phyloP scores from a whole-genome alignment of 192 early-diverging fungal species.

The Coemansia sp. region DNA sequence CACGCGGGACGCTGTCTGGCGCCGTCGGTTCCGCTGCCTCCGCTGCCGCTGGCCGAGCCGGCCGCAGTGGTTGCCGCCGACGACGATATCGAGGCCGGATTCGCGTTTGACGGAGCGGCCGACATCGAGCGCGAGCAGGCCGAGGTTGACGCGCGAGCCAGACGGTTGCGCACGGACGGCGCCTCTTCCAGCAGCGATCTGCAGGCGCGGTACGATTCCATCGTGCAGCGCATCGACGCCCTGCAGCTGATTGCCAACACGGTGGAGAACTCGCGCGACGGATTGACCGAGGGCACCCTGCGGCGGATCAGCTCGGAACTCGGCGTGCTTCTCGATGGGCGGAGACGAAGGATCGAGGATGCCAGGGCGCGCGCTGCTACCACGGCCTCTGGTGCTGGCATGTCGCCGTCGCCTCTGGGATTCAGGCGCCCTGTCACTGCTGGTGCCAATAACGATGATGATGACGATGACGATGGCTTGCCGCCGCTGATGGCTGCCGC shows the following conservation, averaged over 20 bases:
- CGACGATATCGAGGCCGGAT: conserved; percentile 25
- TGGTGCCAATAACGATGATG: not conserved
- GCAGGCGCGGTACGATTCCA: conserved; percentile 25
- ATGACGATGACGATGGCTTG: not conserved
- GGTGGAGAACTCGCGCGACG: conserved; percentile 51
- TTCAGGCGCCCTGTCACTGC: not conserved
- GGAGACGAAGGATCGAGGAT: conserved; percentile 21
- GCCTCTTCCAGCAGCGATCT: not conserved
- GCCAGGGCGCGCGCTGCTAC: conserved; percentile 4
- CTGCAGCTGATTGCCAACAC: conserved; percentile 53
- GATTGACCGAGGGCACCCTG: conserved; percentile 34
- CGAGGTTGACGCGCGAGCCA: conserved; percentile 27
- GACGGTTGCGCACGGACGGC: not conserved
- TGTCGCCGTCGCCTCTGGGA: not conserved
- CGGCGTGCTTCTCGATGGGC: conserved; percentile 35
- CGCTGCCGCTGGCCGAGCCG: conserved; percentile 5
- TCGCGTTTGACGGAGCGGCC: conserved; percentile 46
- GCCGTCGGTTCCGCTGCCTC: conserved; percentile 7
- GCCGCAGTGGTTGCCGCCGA: not conserved
- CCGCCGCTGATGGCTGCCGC: not conserved
- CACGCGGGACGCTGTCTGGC: conserved; percentile 7
- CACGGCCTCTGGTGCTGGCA: too few relatives aligned
- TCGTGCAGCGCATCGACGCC: conserved; percentile 36
- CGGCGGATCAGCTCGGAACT: conserved; percentile 52
- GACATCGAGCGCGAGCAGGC: conserved; percentile 52